These are phyloP conservation scores for Nevesoporus exiguus DNA, from an alignment of 768 basidiomycete genomes.

Conservation along the genomic window DNA sequence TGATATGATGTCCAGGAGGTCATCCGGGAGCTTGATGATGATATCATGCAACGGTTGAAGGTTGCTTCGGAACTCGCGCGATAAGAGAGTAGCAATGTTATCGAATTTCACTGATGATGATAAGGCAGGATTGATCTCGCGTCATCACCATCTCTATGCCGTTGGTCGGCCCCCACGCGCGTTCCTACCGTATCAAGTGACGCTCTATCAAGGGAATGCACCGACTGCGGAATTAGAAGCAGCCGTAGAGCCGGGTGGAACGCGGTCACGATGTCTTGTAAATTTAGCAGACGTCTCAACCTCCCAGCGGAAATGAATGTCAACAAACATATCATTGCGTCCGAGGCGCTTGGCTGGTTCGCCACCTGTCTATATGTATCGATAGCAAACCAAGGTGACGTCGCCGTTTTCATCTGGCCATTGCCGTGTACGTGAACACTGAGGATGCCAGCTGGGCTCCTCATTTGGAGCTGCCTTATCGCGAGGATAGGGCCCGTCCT, in stretches of 20 bases:
- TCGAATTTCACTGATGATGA: constrained; percentile 23
- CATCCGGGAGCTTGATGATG: constrained; percentile 49
- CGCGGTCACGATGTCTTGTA: constrained; percentile 5
- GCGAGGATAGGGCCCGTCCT: background rate
- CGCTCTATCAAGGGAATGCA: constrained; percentile 3
- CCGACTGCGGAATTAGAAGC: constrained; percentile 9
- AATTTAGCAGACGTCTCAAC: constrained; percentile 10
- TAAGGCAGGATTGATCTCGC: constrained; percentile 5
- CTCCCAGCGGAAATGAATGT: constrained; percentile 17
- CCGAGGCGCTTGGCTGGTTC: background rate
- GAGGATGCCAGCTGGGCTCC: background rate
- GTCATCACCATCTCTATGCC: constrained; percentile 4
- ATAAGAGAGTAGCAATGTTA: constrained; percentile 17
- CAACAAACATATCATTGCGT: background rate
- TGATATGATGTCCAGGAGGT: constrained; percentile 42
- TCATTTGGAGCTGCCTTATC: background rate
- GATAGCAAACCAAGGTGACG: background rate
- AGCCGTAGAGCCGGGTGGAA: background rate
- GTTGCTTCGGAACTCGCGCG: constrained; percentile 23
- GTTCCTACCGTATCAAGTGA: constrained; percentile 21
- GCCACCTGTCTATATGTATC: background rate
- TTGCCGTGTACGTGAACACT: background rate
- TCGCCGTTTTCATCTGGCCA: background rate
- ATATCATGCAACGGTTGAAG: constrained; percentile 38
- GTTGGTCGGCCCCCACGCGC: background rate